Evolutionary conservation across 768 basidiomycete species (phyloP), one percentile per base, ranked within the genome.

Genomic region (Boletus sensibilis): DNA sequence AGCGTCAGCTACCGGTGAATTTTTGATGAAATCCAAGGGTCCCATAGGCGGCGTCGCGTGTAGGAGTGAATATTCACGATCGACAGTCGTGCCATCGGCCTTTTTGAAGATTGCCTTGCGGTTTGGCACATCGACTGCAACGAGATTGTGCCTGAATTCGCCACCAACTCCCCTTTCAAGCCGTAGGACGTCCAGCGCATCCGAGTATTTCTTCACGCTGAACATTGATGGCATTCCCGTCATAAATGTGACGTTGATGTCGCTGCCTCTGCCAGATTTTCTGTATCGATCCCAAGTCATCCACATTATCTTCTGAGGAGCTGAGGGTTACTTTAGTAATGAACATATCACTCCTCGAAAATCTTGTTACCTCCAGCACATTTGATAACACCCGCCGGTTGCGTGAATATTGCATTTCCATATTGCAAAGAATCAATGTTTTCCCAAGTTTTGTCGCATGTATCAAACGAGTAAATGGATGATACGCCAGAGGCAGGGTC

Each of bases 181-280:
- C 42, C 96, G 85, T 53, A 98, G 77, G 20, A 78, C 75, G 44
- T 97, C 80, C 44, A 98, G 79, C 5, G 88, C 92, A 59, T 95
- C 89, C 4, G 92, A 88, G 74, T 98, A 99, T 72, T 98, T 95
- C 67, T 94, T 94, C 52, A 97, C 95, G 63, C 85, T 83, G 75
- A 99, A 98, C 95, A 99, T 98, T 42, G 88, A 82, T 18, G 94
- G 93, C 89, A 87, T 90, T 58, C 93, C 94, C 31, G 88, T 92
- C 71, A 88, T 88, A 70, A 96, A 96, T 55, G 91, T 83, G 58
- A 90, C 68, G 49, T 83, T 77, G 62, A 89, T 79, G 46, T 81
- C 77, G 47, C 80, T 77, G 16, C 75, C 69, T 20, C 88, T 81
- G 3, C 78, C 78, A 11, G 88, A 88, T 66, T 72, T 78, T 54